phyloP scores from a whole-genome alignment of 495 filamentous ascomycete genomes.

The Xylaria castorea region DNA sequence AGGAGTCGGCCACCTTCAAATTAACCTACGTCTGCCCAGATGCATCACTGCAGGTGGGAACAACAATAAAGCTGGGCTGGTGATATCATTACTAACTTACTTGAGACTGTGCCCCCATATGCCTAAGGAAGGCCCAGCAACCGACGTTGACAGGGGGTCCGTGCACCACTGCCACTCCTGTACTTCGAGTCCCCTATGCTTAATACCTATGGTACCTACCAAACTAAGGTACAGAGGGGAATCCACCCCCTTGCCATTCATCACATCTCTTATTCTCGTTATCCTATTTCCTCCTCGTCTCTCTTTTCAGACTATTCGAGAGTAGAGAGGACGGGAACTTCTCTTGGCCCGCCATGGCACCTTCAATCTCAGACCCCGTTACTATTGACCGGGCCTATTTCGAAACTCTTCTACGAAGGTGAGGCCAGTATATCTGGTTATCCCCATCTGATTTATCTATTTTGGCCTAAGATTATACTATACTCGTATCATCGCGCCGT shows the following conservation, averaged over 20 bases:
- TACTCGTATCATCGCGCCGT: not conserved
- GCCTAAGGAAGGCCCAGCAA: not conserved
- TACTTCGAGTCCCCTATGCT: conserved; percentile 9
- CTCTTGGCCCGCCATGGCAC: conserved; percentile 18
- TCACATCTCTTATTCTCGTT: conserved; percentile 11
- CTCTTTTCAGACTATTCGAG: not conserved
- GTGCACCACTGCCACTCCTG: conserved; percentile 11
- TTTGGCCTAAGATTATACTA: not conserved
- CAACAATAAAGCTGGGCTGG: not conserved
- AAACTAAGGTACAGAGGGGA: not conserved
- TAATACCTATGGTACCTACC: not conserved
- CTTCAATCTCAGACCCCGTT: conserved; percentile 46
- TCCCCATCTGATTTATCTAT: not conserved
- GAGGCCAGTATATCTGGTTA: conserved; percentile 28
- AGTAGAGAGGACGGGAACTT: not conserved
- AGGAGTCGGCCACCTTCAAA: not conserved
- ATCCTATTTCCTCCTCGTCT: not conserved
- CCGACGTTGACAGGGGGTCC: not conserved
- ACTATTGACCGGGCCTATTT: conserved; percentile 61
- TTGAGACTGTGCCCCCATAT: not conserved
- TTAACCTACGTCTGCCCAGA: not conserved
- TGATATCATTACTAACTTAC: not conserved
- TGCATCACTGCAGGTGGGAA: conserved; percentile 17
- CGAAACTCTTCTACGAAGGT: conserved; percentile 60
- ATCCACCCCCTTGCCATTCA: conserved; percentile 17